Evolutionary conservation across 1,284 basidiomycete species (phyloP).

Genomic region (Moesziomyces sp.): DNA sequence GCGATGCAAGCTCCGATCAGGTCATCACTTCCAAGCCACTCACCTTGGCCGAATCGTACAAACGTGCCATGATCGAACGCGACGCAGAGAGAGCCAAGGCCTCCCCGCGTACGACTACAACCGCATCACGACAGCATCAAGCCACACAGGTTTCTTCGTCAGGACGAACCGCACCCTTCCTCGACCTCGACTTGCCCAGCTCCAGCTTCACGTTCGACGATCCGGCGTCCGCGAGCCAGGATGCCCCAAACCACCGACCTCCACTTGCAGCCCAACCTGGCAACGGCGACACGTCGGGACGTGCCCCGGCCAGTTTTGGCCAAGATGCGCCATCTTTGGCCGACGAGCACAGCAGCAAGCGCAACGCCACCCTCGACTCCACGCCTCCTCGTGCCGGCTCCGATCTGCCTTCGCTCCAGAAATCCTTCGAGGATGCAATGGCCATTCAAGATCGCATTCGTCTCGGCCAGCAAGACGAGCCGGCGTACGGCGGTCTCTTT

Average conservation of each 20-base stretch:
- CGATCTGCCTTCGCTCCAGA: conserved; percentile 18
- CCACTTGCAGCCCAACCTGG: neutral
- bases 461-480: conserved; percentile 5
- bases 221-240: conserved; percentile 2
- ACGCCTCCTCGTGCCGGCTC: conserved; percentile 7
- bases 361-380: conserved; percentile 6
- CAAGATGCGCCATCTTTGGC: neutral
- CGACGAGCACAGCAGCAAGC: conserved; percentile 4
- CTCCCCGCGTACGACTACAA: conserved; percentile 1
- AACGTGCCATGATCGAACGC: conserved; percentile 39
- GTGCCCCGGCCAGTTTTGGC: no score
- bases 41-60: conserved; percentile 33
- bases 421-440: conserved; percentile 28
- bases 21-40: conserved; percentile 14
- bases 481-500: conserved; percentile 23
- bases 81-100: conserved; percentile 20
- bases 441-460: conserved; percentile 17
- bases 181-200: conserved; percentile 43
- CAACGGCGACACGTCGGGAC: neutral
- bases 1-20: conserved; percentile 4
- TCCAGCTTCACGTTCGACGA: conserved; percentile 38
- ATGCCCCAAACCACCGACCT: neutral
- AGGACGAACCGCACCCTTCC: conserved; percentile 18
- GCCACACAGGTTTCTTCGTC: neutral
- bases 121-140: neutral